phyloP scores from a whole-genome alignment of 1,284 basidiomycete genomes.

The Boletellus deceptivus region DNA sequence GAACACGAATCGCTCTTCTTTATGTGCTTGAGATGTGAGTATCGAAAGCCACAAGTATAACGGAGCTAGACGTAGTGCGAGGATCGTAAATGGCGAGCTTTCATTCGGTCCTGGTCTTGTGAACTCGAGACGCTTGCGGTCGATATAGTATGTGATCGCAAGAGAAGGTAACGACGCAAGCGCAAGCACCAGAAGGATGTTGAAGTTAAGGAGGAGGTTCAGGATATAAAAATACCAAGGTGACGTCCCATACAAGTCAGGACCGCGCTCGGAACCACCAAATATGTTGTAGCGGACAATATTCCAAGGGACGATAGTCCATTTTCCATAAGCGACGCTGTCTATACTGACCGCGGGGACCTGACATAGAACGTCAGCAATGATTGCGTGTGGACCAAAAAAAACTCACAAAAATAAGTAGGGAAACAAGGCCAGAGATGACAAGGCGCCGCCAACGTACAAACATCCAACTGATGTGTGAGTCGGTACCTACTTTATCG shows the following conservation, averaged over 20 bases:
- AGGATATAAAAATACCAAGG: constrained; percentile 81
- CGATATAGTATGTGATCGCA: constrained; percentile 70
- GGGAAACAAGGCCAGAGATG: constrained; percentile 54
- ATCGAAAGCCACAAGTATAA: constrained; percentile 89
- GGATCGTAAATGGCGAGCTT: constrained; percentile 75
- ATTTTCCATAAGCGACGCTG: constrained; percentile 82
- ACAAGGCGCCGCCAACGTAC: constrained; percentile 64
- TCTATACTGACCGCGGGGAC: constrained; percentile 81
- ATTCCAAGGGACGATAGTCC: constrained; percentile 86
- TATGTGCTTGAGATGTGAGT: constrained; percentile 84
- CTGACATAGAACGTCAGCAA: constrained; percentile 40
- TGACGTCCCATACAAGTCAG: constrained; percentile 91
- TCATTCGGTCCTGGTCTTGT: constrained; percentile 52
- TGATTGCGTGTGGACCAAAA: neutral
- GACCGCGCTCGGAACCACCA: constrained; percentile 72
- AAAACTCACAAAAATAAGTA: constrained; percentile 67
- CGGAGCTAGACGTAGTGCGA: constrained; percentile 76
- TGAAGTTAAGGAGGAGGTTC: constrained; percentile 94
- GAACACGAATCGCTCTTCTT: constrained; percentile 98
- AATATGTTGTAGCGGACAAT: constrained; percentile 95
- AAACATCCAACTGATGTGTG: constrained; percentile 54
- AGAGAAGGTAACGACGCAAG: constrained; percentile 79
- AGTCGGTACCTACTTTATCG: constrained; percentile 61
- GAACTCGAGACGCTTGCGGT: constrained; percentile 77
- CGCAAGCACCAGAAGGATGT: constrained; percentile 80